These are phyloP conservation scores for Thoreauomyces humboldtii DNA, from an alignment of 192 early-diverging fungal genomes.

Conservation along the genomic window DNA sequence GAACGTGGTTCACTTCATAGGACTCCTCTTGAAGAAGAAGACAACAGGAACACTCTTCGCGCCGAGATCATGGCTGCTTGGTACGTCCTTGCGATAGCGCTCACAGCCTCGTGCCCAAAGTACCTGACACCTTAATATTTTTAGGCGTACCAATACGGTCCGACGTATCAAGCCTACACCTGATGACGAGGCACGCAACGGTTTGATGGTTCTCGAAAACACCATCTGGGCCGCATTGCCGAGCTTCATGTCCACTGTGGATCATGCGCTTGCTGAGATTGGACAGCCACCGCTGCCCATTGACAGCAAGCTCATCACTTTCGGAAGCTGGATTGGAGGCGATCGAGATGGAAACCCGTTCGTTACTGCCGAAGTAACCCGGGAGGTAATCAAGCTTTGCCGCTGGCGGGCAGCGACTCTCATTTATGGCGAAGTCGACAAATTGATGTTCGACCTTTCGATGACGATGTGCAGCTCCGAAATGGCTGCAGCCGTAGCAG, in stretches of 20 bases:
- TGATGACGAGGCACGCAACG: conserved; percentile 37
- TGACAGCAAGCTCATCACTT: conserved; percentile 22
- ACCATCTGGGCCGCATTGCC: conserved; percentile 30
- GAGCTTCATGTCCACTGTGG: conserved; percentile 25
- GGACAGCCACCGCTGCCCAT: conserved; percentile 22
- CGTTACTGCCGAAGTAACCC: conserved; percentile 32
- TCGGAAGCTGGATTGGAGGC: conserved; percentile 36
- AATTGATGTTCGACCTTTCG: conserved; percentile 32
- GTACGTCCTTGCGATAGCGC: background rate
- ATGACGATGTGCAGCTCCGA: conserved; percentile 20
- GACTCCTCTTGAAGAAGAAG: conserved; percentile 30
- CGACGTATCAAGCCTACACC: conserved; percentile 35
- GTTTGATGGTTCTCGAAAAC: conserved; percentile 32
- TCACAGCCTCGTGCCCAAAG: background rate
- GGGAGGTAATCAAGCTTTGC: conserved; percentile 34
- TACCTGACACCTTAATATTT: background rate
- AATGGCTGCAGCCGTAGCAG: conserved; percentile 3
- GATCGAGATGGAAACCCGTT: conserved; percentile 42
- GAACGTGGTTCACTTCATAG: too few relatives aligned
- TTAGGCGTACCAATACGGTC: conserved; percentile 36
- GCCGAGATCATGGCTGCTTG: conserved; percentile 31
- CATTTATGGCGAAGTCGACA: conserved; percentile 33
- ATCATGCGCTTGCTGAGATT: conserved; percentile 27
- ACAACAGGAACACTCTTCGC: conserved; percentile 6
- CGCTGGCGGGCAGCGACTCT: conserved; percentile 37